Base-by-base conservation (phyloP, 2,329 filamentous ascomycete species). In the Plectosphaerella sp. region DNA sequence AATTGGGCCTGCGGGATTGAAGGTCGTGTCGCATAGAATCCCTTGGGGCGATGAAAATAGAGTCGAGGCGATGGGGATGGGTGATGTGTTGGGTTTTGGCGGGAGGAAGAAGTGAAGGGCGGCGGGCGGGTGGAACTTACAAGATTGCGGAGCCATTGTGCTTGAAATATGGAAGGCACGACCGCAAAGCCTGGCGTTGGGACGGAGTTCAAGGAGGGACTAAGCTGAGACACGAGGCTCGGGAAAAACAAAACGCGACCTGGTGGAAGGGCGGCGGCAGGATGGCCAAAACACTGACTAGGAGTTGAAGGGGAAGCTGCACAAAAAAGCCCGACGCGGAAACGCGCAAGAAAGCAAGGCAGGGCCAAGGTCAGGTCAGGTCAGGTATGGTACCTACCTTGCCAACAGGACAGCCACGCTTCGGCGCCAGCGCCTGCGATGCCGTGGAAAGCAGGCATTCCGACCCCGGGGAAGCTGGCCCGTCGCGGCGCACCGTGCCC, bases 91-190 rank as follows among this genome's bases (percentile, higher is more conserved):
- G 28, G 39, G 20, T 35, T 45, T 42, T 18, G 24, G 25, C 28
- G 10, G 24, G 28, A 18, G 41, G 33, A 20, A 20, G 22, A 16
- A 43, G 14, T 22, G 28, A 12, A 36, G 45, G 45, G 47, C 28
- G 28, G 35, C 28, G 43, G 46, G 46, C 48, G 53, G 37, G 50
- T 36, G 22, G 45, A 48, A 53, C 56, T 56, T 47, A 58, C 56
- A 54, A 28, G 54, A 53, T 54, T 58, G 56, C 49, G 56, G 56
- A 45, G 54, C 54, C 56, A 58, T 58, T 45, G 54, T 48, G 37
- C 20, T 24, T 39, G 43, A 36, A 33, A 33, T 33, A 33, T 33
- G 28, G 28, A 9, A 33, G 28, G 28, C 28, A 33, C 28, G 28
- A 33, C 28, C 28, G 28, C 28, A 7, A 22, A 35, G 45, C 25